A percentile compares a stretch with the other conserved stretches of the same genome.
phyloP scores from a whole-genome alignment of 148 eudicot species.

The Tetragonia tetragonoides region DNA sequence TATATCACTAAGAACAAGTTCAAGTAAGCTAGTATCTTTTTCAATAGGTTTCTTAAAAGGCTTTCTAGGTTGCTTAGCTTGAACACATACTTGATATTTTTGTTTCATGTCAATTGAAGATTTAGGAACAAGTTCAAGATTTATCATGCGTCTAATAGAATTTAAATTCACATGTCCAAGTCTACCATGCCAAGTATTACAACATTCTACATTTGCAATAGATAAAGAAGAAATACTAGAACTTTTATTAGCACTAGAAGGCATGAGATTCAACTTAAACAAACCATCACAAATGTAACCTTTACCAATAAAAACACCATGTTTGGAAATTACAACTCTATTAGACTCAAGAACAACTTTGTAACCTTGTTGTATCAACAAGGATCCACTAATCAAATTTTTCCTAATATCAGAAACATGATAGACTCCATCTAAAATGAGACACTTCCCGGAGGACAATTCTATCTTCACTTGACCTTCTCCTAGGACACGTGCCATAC shows the following conservation, averaged over 20 bases:
- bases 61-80: constrained; percentile 1
- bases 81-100: constrained; percentile 10
- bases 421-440: constrained; percentile 6
- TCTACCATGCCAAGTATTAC: constrained; percentile 10
- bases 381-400: neutral
- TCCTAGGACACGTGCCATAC: constrained; percentile 7
- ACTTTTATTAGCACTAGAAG: neutral
- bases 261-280: constrained; percentile 1
- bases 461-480: constrained; percentile 11
- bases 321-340: constrained; percentile 7
- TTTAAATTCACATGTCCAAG: neutral
- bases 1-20: constrained; percentile 12
- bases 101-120: neutral
- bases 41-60: neutral
- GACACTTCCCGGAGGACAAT: neutral
- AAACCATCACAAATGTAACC: constrained; percentile 2
- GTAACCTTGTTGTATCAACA: neutral
- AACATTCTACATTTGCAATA: constrained; percentile 6
- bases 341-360: constrained; percentile 17
- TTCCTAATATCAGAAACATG: constrained; percentile 21
- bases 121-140: constrained; percentile 8
- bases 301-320: constrained; percentile 7
- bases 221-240: neutral
- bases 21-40: neutral
- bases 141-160: constrained; percentile 8